Percentiles rank a stretch among this genome's conserved stretches.
These are phyloP conservation scores for Talaromyces albobiverticillius DNA, from an alignment of 2,329 filamentous ascomycete genomes.

Conservation along the genomic window DNA sequence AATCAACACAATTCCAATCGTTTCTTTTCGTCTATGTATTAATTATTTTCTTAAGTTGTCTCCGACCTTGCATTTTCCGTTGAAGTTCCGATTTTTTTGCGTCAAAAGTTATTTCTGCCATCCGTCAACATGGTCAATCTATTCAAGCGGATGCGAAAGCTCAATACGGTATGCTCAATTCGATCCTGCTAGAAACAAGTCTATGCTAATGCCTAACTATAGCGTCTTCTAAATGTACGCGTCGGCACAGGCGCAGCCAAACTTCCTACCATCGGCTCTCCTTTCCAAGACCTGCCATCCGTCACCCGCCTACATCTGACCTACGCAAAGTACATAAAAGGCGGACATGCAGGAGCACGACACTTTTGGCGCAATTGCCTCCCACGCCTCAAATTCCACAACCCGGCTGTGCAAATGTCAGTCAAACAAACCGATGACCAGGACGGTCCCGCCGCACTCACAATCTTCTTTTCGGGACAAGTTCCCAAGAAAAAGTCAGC, in stretches of 20 bases:
- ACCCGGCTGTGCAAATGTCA: slow-evolving; percentile 79
- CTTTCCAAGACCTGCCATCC: slow-evolving; percentile 33
- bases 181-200: slow-evolving; percentile 19
- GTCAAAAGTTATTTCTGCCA: background rate
- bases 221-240: slow-evolving; percentile 69
- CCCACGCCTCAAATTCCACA: slow-evolving; percentile 89
- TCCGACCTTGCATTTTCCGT: background rate
- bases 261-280: slow-evolving; percentile 54
- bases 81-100: background rate
- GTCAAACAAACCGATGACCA: slow-evolving; percentile 66
- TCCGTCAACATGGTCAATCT: slow-evolving; percentile 45
- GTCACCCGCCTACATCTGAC: slow-evolving; percentile 44
- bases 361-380: slow-evolving; percentile 86
- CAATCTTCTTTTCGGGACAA: slow-evolving; percentile 41
- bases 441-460: slow-evolving; percentile 36
- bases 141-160: slow-evolving; percentile 67
- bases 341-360: slow-evolving; percentile 51
- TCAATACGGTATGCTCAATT: slow-evolving; percentile 62
- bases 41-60: background rate
- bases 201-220: slow-evolving; percentile 11
- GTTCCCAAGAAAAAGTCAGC: slow-evolving; percentile 24
- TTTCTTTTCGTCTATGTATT: background rate
- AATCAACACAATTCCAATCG: background rate
- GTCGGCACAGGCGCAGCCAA: slow-evolving; percentile 79
- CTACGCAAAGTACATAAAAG: slow-evolving; percentile 43